Evolutionary conservation across 2,329 filamentous ascomycete genomes (phyloP).

Genomic region (Beauveria rudraprayagi): DNA sequence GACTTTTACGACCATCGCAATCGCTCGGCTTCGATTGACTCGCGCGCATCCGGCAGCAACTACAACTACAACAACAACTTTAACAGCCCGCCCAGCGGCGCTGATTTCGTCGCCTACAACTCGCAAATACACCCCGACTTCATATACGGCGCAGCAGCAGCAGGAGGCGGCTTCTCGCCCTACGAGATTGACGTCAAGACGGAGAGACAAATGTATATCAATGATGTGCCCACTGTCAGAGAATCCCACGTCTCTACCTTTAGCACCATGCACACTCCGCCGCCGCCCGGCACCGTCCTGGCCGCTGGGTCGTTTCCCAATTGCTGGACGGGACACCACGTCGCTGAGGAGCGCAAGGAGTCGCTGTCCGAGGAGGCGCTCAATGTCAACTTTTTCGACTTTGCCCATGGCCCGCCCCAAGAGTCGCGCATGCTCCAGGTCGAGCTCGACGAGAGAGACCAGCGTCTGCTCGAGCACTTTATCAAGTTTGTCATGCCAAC

Average conservation of each 20-base stretch:
- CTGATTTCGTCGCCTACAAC: conserved; percentile 55
- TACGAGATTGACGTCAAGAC: conserved; percentile 97
- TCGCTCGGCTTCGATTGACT: conserved; percentile 71
- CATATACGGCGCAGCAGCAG: conserved; percentile 41
- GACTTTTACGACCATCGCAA: conserved; percentile 59
- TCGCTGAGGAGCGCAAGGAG: conserved; percentile 40
- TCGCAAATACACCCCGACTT: conserved; percentile 55
- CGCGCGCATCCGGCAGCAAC: conserved; percentile 56
- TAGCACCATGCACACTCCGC: conserved; percentile 79
- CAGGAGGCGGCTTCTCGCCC: conserved; percentile 52
- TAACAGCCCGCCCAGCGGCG: conserved; percentile 50
- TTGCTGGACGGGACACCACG: conserved; percentile 47
- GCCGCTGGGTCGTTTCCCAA: conserved; percentile 53
- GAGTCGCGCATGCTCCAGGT: conserved; percentile 62
- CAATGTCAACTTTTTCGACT: conserved; percentile 78
- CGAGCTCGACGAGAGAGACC: conserved; percentile 80
- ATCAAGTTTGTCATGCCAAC: conserved; percentile 78
- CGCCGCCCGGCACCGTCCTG: conserved; percentile 59
- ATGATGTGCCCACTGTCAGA: conserved; percentile 75
- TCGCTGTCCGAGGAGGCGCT: conserved; percentile 57
- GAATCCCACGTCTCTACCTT: conserved; percentile 90
- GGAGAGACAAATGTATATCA: conserved; percentile 86
- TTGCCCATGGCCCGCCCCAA: conserved; percentile 59
- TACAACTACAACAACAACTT: conserved; percentile 56
- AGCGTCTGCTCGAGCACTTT: conserved; percentile 83